A percentile compares a stretch with the other conserved stretches of the same genome.
Conservation (phyloP, 1,284 basidiomycete species). For the Ustilago nuda region DNA sequence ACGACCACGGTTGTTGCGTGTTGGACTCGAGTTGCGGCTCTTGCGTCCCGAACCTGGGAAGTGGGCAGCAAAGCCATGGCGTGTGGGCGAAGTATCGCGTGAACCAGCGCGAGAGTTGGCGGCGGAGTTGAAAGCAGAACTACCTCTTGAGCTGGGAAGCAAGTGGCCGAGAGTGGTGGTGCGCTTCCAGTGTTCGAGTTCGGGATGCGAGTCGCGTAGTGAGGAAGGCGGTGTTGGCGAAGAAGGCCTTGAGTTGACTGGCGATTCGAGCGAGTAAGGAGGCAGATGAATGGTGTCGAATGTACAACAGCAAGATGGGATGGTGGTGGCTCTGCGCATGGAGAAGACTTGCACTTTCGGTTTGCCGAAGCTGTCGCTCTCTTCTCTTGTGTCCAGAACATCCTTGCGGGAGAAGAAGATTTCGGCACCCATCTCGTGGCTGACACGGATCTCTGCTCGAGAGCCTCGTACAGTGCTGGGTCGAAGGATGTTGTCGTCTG, state of each 20-base stretch:
- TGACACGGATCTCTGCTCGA: conserved; percentile 63
- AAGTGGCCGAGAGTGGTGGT: conserved; percentile 55
- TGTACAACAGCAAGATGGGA: conserved; percentile 64
- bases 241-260: conserved; percentile 54
- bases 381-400: conserved; percentile 58
- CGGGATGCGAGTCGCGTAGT: conserved; percentile 45
- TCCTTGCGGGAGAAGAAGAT: conserved; percentile 65
- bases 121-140: conserved; percentile 45
- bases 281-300: conserved; percentile 67
- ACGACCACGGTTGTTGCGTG: conserved; percentile 39
- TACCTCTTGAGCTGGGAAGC: conserved; percentile 52
- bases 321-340: conserved; percentile 58
- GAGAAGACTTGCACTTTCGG: conserved; percentile 68
- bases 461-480: conserved; percentile 66
- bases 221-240: conserved; percentile 50
- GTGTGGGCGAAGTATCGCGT: conserved; percentile 56
- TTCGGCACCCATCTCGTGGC: conserved; percentile 66
- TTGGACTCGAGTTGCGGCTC: conserved; percentile 51
- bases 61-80: conserved; percentile 49
- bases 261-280: conserved; percentile 65
- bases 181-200: conserved; percentile 60
- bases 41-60: conserved; percentile 45
- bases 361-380: conserved; percentile 60
- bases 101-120: conserved; percentile 47
- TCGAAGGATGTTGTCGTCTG: conserved; percentile 63